A percentile compares a stretch with the other conserved stretches of the same genome.
Conservation (phyloP, 2,329 filamentous ascomycete species). For the Tolypocladium cylindrosporum region DNA sequence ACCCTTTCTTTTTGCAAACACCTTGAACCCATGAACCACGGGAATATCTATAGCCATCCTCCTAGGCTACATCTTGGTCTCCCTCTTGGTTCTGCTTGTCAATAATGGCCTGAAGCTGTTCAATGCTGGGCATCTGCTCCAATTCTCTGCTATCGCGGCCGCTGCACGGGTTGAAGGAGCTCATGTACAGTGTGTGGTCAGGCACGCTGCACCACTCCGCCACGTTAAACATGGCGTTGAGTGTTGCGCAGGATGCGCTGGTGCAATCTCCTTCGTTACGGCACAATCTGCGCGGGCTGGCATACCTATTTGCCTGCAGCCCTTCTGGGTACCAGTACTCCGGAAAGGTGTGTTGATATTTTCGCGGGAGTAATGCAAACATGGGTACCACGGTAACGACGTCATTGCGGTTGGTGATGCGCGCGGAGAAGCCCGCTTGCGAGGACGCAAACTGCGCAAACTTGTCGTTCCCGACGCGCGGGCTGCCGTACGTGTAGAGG, state of each 20-base stretch:
- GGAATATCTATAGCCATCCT: no score
- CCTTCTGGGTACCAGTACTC: conserved; percentile 50
- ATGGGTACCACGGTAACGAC: conserved; percentile 55
- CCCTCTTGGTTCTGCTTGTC: background rate
- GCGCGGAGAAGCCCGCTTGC: background rate
- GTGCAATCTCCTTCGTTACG: background rate
- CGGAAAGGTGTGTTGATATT: conserved; percentile 54
- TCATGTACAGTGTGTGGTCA: background rate
- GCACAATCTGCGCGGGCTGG: background rate
- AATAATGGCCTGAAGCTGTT: background rate
- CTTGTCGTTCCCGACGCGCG: conserved; percentile 52
- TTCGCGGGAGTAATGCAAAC: conserved; percentile 28
- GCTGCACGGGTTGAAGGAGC: background rate
- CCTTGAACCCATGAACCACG: background rate
- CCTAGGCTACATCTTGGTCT: background rate
- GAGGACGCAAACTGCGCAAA: conserved; percentile 25
- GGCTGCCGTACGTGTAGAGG: conserved; percentile 57
- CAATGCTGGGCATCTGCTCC: background rate
- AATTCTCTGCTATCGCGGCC: background rate
- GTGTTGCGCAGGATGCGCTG: background rate
- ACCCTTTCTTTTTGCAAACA: background rate
- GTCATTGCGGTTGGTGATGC: conserved; percentile 55
- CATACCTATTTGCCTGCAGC: conserved; percentile 18
- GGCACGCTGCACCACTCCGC: background rate
- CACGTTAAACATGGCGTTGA: background rate